Percentiles rank a stretch among this genome's conserved stretches.
Conservation (phyloP, 345 rosid genomes). For the Pugionium cornutum region DNA sequence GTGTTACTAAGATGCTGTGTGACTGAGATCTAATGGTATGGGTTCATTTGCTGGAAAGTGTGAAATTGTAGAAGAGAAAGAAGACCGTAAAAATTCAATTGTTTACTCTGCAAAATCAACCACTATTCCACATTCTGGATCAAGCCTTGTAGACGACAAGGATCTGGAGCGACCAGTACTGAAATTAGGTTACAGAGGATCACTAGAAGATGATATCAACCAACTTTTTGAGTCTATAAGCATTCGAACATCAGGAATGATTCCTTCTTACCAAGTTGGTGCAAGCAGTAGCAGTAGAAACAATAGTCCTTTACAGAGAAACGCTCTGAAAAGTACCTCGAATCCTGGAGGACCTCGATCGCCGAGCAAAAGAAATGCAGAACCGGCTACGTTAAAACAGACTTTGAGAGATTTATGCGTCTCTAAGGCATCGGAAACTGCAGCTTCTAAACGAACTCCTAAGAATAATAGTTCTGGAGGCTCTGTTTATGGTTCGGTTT, state of each 20-base stretch:
- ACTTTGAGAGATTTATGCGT: slow-evolving; percentile 80
- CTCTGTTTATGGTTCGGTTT: slow-evolving; percentile 69
- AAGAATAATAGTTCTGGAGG: slow-evolving; percentile 39
- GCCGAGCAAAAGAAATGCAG: slow-evolving; percentile 58
- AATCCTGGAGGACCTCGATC: slow-evolving; percentile 56
- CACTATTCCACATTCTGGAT: slow-evolving; percentile 46
- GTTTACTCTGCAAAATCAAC: slow-evolving; percentile 43
- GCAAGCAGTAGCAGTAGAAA: slow-evolving; percentile 47
- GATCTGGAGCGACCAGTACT: slow-evolving; percentile 55
- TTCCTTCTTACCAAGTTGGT: slow-evolving; percentile 48
- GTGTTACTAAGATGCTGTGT: slow-evolving; percentile 24
- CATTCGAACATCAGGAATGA: slow-evolving; percentile 60
- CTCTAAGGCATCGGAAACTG: slow-evolving; percentile 91
- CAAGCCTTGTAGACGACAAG: slow-evolving; percentile 42
- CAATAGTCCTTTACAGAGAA: slow-evolving; percentile 51
- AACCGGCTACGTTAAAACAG: slow-evolving; percentile 74
- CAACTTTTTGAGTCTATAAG: slow-evolving; percentile 84
- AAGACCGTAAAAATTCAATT: slow-evolving; percentile 51
- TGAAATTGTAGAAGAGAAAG: slow-evolving; percentile 83
- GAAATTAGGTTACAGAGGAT: slow-evolving; percentile 60
- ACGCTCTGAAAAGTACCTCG: slow-evolving; percentile 68
- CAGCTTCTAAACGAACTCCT: slow-evolving; percentile 67
- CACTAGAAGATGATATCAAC: slow-evolving; percentile 82
- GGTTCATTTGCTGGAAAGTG: slow-evolving; percentile 73
- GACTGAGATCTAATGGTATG: slow-evolving; percentile 48